Evolutionary conservation across 495 filamentous ascomycete species (phyloP), one percentile per base, ranked within the genome.

Genomic region (Trichoderma orchidacearum): DNA sequence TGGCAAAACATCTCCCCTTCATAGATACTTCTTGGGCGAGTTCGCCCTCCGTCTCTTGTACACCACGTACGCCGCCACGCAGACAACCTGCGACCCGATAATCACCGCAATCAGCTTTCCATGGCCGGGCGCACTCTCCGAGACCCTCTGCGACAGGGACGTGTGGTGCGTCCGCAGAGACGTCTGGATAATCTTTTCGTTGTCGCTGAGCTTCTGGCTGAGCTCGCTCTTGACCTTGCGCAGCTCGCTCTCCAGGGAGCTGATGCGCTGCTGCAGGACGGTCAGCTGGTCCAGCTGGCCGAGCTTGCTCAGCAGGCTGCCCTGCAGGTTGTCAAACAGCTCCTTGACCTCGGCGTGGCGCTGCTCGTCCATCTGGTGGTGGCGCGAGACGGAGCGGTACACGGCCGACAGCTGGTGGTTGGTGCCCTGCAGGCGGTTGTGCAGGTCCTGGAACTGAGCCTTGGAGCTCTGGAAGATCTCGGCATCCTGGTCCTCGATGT

Each of bases 11-110:
- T 12, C 15, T 9, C 6, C 27, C 9, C 9, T 23, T 35, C 28
- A 98, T 61, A 98, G 71, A 69, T 90, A 98, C 68, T 98, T 98
- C 82, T 96, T 96, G 30, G 90, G 89, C 64, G 79, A 77, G 58
- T 78, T 80, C 12, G 77, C 74, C 70, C 86, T 84, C 61, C 84
- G 81, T 59, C 83, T 76, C 77, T 96, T 95, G 71, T 97, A 96
- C 48, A 84, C 64, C 21, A 91, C 63, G 68, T 90, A 98, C 17
- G 73, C 79, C 7, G 64, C 81, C 3, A 80, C 80, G 21, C 93
- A 66, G 64, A 90, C 54, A 25, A 84, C 64, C 73, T 97, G 91
- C 62, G 88, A 82, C 30, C 79, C 81, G 50, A 98, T 74, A 36
- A 95, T 76, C 32, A 90, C 69, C 66, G 85, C 77, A 57, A 95